Percentiles rank a stretch among this genome's conserved stretches.
Conservation (phyloP, 2,329 filamentous ascomycete genomes). For the Fragosphaeria purpurea region DNA sequence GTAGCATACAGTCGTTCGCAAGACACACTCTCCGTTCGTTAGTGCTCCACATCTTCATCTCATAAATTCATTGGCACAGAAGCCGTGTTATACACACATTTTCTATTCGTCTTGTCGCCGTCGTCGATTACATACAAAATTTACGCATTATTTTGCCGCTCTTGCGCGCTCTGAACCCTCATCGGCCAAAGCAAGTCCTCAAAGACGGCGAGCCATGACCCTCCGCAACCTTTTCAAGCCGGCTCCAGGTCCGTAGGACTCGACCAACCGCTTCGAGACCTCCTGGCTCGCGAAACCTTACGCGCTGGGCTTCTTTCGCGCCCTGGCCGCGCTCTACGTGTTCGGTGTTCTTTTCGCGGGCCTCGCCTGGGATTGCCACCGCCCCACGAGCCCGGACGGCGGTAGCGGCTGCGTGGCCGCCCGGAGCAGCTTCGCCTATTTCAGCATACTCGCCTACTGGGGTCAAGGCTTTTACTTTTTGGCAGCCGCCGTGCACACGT, state of each 20-base stretch:
- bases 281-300: constrained; percentile 70
- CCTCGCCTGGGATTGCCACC: constrained; percentile 55
- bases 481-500: constrained; percentile 57
- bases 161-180: neutral
- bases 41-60: too few species aligned
- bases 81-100: too few species aligned
- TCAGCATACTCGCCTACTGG: constrained; percentile 76
- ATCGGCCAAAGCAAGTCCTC: neutral
- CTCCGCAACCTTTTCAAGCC: constrained; percentile 25
- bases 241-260: constrained; percentile 37
- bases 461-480: constrained; percentile 71
- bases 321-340: constrained; percentile 52
- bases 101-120: too few species aligned
- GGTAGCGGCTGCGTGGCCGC: constrained; percentile 34
- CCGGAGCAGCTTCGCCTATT: constrained; percentile 61
- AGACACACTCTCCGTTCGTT: too few species aligned
- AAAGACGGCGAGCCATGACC: constrained; percentile 1
- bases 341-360: constrained; percentile 60
- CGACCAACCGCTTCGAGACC: constrained; percentile 60
- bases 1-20: too few species aligned
- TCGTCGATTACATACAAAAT: too few species aligned
- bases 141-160: too few species aligned
- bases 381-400: constrained; percentile 20
- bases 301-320: constrained; percentile 48
- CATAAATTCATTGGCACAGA: too few species aligned